Evolutionary conservation across 2,329 filamentous ascomycete genomes (phyloP).

Genomic region (Clonostachys chloroleuca): DNA sequence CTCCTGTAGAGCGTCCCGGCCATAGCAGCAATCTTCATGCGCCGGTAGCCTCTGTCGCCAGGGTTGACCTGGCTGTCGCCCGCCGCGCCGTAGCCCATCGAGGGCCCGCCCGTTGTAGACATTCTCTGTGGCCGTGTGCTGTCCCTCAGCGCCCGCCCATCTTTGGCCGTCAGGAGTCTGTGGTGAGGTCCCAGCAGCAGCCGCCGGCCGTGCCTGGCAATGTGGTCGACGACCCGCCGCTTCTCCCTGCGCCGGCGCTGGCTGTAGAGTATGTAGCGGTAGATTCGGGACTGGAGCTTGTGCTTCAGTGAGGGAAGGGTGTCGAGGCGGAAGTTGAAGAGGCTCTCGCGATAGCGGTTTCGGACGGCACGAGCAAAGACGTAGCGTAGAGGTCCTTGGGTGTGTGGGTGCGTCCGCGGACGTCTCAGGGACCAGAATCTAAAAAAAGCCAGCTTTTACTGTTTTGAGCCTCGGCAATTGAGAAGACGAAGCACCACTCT

Average conservation of each 20-base stretch:
- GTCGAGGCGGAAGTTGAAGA: conserved; percentile 70
- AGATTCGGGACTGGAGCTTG: conserved; percentile 70
- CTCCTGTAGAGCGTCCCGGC: conserved; percentile 53
- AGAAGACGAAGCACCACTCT: no score
- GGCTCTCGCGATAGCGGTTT: conserved; percentile 58
- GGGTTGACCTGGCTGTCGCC: conserved; percentile 3
- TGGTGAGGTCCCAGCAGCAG: conserved; percentile 35
- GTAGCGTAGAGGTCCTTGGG: conserved; percentile 54
- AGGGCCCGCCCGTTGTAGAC: conserved; percentile 5
- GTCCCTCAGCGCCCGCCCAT: conserved; percentile 17
- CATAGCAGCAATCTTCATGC: conserved; percentile 70
- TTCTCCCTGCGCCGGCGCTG: conserved; percentile 51
- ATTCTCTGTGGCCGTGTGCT: conserved; percentile 14
- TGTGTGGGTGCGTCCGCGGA: conserved; percentile 30
- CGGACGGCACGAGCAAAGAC: conserved; percentile 62
- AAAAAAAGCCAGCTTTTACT: conserved; percentile 37
- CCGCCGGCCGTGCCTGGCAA: conserved; percentile 34
- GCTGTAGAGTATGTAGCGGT: conserved; percentile 64
- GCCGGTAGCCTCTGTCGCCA: conserved; percentile 63
- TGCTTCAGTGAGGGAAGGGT: conserved; percentile 68
- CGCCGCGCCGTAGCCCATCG: conserved; percentile 15
- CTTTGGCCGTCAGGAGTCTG: conserved; percentile 12
- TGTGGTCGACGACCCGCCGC: conserved; percentile 37
- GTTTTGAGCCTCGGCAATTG: no score
- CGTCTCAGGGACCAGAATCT: conserved; percentile 26